Conservation (phyloP, 192 early-diverging fungal genomes). For the Kappamyces sp. region DNA sequence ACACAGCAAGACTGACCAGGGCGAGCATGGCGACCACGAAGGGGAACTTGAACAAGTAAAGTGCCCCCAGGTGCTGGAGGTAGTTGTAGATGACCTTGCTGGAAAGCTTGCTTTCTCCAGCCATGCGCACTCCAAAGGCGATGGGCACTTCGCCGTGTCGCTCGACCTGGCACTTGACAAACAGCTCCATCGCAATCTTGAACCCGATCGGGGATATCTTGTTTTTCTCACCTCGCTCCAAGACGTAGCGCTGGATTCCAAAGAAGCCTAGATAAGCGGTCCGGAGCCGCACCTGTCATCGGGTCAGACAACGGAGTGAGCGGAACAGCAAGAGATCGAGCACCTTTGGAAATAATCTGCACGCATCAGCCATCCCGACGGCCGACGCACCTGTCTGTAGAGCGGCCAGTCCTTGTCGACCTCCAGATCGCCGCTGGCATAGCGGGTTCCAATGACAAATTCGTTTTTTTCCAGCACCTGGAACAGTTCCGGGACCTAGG, state of each 20-base stretch:
- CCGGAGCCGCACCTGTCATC: not conserved
- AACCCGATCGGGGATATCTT: not conserved
- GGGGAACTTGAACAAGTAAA: not conserved
- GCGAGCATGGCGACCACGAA: not conserved
- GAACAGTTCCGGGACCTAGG: not conserved
- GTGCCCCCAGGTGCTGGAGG: not conserved
- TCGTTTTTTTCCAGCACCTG: not conserved
- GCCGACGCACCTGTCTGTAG: not conserved
- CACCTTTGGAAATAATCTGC: constrained; percentile 6
- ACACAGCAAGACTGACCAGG: too few relatives aligned
- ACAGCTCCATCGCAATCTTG: constrained; percentile 1
- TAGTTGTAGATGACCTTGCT: constrained; percentile 5
- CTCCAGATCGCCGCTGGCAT: not conserved
- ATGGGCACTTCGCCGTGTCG: constrained; percentile 6
- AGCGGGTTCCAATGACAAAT: constrained; percentile 9
- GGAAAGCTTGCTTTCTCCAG: not conserved
- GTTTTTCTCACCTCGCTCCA: not conserved
- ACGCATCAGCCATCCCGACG: too few relatives aligned
- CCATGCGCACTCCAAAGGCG: not conserved
- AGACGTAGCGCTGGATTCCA: constrained; percentile 1
- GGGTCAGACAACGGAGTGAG: constrained; percentile 9
- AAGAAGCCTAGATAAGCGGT: not conserved
- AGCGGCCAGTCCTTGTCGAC: constrained; percentile 10
- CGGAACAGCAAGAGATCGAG: not conserved
- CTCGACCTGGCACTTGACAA: not conserved